Percentiles rank a stretch among this genome's conserved stretches.
phyloP scores from a whole-genome alignment of 2,329 filamentous ascomycete species.

The Bipolaris oryzae region DNA sequence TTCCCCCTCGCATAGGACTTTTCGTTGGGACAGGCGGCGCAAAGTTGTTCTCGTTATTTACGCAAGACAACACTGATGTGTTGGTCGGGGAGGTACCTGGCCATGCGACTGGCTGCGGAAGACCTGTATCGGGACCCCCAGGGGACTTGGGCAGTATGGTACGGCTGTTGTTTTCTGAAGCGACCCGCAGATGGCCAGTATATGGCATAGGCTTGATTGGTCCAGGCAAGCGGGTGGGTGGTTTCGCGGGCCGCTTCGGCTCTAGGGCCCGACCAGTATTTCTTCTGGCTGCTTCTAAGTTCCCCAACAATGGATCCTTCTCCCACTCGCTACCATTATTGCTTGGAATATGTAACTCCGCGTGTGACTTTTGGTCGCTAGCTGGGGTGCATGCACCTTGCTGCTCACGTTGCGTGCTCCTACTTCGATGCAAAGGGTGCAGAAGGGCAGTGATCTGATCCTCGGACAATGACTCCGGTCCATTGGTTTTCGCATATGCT shows the following conservation, averaged over 20 bases:
- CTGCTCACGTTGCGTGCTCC: neutral
- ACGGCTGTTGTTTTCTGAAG: conserved; percentile 9
- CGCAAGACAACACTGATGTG: conserved; percentile 14
- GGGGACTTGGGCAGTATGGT: neutral
- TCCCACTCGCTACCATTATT: conserved; percentile 34
- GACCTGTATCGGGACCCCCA: neutral
- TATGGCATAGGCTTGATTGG: conserved; percentile 26
- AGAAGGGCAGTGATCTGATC: conserved; percentile 28
- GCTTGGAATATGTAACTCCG: conserved; percentile 25
- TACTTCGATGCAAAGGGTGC: conserved; percentile 16
- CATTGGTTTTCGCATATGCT: neutral
- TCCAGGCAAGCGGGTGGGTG: conserved; percentile 24
- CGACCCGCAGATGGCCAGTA: conserved; percentile 14
- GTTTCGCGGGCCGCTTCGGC: conserved; percentile 1
- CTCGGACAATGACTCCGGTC: conserved; percentile 21
- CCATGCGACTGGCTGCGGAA: conserved; percentile 11
- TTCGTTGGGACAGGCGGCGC: conserved; percentile 31
- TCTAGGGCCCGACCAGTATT: conserved; percentile 2
- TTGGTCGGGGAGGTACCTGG: conserved; percentile 9
- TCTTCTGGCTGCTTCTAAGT: conserved; percentile 17
- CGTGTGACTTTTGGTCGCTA: conserved; percentile 1
- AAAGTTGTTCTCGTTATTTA: conserved; percentile 11
- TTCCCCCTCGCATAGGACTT: conserved; percentile 21
- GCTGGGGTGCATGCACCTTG: neutral
- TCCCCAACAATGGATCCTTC: conserved; percentile 24